These are phyloP conservation scores for Metschnikowia dekortorum DNA, from an alignment of 805 yeast species.

Conservation along the genomic window DNA sequence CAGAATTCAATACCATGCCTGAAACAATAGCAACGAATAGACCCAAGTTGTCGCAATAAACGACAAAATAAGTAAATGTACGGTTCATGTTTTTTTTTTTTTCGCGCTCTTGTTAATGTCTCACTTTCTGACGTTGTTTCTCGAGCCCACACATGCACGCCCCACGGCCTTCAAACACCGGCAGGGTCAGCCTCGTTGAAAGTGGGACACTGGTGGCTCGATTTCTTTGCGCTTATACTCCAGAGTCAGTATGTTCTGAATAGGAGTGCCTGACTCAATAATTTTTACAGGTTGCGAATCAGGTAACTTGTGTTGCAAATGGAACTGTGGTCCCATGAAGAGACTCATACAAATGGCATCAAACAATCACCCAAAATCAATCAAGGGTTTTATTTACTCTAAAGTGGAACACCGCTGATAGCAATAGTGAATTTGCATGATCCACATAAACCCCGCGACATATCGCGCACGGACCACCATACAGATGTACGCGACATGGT, in stretches of 20 bases:
- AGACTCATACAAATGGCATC: neutral
- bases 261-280: neutral
- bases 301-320: neutral
- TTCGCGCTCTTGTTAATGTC: slow-evolving; percentile 1
- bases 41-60: neutral
- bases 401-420: neutral
- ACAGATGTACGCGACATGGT: neutral
- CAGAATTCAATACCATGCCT: neutral
- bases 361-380: neutral
- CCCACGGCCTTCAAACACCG: neutral
- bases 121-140: neutral
- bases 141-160: neutral
- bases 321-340: neutral
- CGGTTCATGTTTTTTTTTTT: neutral
- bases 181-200: neutral
- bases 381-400: neutral
- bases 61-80: neutral
- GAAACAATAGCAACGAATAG: slow-evolving; percentile 4
- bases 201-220: neutral
- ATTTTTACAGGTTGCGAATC: neutral
- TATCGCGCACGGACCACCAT: neutral
- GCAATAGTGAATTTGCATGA: slow-evolving; percentile 1
- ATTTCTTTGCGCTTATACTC: neutral
- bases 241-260: neutral
- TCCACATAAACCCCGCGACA: neutral